A percentile compares a stretch with the other conserved stretches of the same genome.
These are phyloP conservation scores for Claviceps africana DNA, from an alignment of 2,329 filamentous ascomycete genomes.

Conservation along the genomic window DNA sequence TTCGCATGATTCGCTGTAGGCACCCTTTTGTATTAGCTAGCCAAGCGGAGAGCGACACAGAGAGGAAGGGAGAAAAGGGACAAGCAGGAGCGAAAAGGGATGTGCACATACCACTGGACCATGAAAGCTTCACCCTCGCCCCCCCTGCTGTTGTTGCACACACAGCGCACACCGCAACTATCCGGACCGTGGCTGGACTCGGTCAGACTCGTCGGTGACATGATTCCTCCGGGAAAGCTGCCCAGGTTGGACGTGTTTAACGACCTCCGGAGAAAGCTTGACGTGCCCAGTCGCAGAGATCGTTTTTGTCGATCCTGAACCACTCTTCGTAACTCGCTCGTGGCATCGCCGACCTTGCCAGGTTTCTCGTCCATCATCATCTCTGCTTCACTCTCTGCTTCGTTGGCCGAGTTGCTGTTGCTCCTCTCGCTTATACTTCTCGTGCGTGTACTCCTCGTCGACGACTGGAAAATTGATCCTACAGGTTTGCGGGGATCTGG, in stretches of 20 bases:
- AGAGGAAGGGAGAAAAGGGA: not conserved
- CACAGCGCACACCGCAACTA: conserved; percentile 37
- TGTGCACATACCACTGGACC: conserved; percentile 44
- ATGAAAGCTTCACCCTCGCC: conserved; percentile 39
- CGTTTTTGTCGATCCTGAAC: conserved; percentile 37
- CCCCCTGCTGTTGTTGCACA: conserved; percentile 34
- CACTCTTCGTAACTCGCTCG: conserved; percentile 45
- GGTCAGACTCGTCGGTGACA: conserved; percentile 38
- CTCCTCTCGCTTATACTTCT: conserved; percentile 37
- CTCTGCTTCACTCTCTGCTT: conserved; percentile 44
- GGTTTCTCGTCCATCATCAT: conserved; percentile 36
- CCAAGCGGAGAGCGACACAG: not conserved
- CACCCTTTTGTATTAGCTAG: not conserved
- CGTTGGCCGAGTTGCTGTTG: conserved; percentile 25
- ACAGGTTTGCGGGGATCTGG: conserved; percentile 38
- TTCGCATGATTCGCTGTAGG: conserved; percentile 45
- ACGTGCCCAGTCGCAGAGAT: conserved; percentile 16
- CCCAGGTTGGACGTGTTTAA: conserved; percentile 19
- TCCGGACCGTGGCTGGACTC: conserved; percentile 31
- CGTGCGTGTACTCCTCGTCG: conserved; percentile 35
- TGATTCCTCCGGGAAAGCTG: conserved; percentile 22
- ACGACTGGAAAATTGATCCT: conserved; percentile 32
- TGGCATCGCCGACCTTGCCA: conserved; percentile 38
- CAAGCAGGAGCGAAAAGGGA: not conserved
- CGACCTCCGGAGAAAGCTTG: conserved; percentile 21